A percentile compares a stretch with the other conserved stretches of the same genome.
Conservation (phyloP, 1,284 basidiomycete species). For the Uromyces viciae-fabae region DNA sequence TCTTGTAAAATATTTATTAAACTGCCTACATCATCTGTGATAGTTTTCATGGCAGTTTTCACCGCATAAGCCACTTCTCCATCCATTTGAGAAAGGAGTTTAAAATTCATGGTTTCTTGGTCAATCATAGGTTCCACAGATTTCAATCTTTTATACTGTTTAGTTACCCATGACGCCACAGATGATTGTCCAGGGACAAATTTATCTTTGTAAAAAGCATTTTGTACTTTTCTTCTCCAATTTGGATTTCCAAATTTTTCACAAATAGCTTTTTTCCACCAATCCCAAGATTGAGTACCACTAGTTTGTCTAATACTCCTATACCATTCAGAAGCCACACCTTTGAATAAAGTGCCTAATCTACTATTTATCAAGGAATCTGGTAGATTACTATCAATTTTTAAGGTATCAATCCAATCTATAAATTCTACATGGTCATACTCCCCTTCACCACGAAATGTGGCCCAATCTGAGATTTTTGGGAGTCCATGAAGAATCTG, state of each 20-base stretch:
- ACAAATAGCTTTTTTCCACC: background rate
- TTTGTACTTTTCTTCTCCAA: background rate
- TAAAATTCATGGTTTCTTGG: background rate
- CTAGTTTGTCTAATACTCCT: background rate
- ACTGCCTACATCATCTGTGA: background rate
- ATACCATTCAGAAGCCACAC: background rate
- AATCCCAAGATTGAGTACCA: background rate
- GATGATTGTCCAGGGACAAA: background rate
- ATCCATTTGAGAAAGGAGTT: background rate
- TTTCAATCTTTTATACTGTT: background rate
- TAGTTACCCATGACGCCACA: background rate
- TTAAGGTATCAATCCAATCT: background rate
- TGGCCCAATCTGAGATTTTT: background rate
- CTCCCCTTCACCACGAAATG: background rate
- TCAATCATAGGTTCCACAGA: background rate
- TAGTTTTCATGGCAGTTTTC: background rate
- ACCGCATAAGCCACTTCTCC: background rate
- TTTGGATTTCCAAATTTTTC: background rate
- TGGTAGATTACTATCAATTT: background rate
- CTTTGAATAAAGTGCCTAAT: background rate
- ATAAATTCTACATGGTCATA: conserved; percentile 9
- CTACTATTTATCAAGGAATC: background rate
- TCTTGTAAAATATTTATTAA: background rate
- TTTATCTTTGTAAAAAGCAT: background rate
- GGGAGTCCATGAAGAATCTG: too few species aligned